phyloP scores from a whole-genome alignment of 768 basidiomycete species.

The Tephrocybe sp. region DNA sequence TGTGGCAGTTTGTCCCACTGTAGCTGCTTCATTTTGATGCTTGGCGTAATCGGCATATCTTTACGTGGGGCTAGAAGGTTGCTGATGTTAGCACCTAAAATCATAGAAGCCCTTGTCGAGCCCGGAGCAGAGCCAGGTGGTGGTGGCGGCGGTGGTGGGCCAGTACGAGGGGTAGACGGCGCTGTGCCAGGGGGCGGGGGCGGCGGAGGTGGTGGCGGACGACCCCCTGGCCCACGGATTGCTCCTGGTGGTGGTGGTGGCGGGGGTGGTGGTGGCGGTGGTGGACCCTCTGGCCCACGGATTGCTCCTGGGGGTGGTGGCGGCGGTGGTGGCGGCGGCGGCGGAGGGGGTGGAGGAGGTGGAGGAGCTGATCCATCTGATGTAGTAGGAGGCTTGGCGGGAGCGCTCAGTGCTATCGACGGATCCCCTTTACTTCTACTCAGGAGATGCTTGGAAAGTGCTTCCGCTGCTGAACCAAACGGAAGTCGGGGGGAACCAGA shows the following conservation, averaged over 20 bases:
- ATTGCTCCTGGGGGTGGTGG: slow-evolving; percentile 36
- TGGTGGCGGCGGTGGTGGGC: slow-evolving; percentile 37
- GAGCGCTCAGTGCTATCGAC: not conserved
- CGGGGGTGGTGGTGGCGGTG: slow-evolving; percentile 17
- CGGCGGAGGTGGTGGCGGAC: slow-evolving; percentile 33
- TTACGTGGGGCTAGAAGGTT: slow-evolving; percentile 67
- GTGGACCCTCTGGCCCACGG: slow-evolving; percentile 19
- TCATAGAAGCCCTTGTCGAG: slow-evolving; percentile 56
- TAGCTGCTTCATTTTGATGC: slow-evolving; percentile 93
- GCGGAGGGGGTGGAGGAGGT: not conserved
- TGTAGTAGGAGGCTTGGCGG: slow-evolving; percentile 28
- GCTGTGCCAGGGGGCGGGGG: slow-evolving; percentile 28
- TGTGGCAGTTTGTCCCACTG: slow-evolving; percentile 99
- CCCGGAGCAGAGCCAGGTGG: slow-evolving; percentile 33
- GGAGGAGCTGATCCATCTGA: slow-evolving; percentile 20
- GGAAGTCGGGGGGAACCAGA: slow-evolving; percentile 38
- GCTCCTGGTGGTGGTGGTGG: slow-evolving; percentile 19
- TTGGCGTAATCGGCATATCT: slow-evolving; percentile 80
- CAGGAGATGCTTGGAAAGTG: slow-evolving; percentile 57
- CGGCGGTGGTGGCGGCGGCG: slow-evolving; percentile 2
- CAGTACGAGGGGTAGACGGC: slow-evolving; percentile 24
- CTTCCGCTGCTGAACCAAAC: slow-evolving; percentile 56
- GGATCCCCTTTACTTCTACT: slow-evolving; percentile 42
- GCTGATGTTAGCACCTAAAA: slow-evolving; percentile 56
- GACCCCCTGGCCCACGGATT: slow-evolving; percentile 20